Evolutionary conservation across 164 flowering plant genomes (phyloP).

Genomic region (Echeveria elegans): DNA sequence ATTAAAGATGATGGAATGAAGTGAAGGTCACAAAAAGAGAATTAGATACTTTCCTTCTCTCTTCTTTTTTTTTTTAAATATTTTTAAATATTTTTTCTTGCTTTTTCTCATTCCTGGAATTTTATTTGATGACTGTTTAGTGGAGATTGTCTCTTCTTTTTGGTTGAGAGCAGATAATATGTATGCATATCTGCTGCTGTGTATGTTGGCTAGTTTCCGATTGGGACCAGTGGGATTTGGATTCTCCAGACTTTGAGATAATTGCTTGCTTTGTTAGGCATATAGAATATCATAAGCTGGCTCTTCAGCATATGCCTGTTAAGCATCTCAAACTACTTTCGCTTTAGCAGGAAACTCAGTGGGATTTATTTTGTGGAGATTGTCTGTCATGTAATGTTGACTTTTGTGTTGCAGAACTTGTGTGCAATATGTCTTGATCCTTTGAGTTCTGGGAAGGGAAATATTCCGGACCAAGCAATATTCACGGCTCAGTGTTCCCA

Average conservation of each 20-base stretch:
- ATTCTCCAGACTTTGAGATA: too few species aligned
- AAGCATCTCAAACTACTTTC: too few species aligned
- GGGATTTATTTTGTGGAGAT: constrained; percentile 13
- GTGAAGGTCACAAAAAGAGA: too few species aligned
- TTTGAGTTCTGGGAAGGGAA: constrained; percentile 34
- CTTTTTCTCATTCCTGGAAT: neutral
- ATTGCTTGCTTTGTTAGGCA: too few species aligned
- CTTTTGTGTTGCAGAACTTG: constrained; percentile 42
- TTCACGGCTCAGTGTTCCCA: constrained; percentile 95
- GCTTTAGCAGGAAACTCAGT: neutral
- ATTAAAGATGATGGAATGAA: neutral
- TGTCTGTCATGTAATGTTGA: neutral
- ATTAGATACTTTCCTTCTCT: neutral
- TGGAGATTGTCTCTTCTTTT: neutral
- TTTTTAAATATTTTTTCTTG: neutral
- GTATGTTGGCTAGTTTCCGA: neutral
- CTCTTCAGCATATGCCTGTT: neutral
- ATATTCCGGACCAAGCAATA: constrained; percentile 56
- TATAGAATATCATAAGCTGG: too few species aligned
- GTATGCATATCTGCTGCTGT: too few species aligned
- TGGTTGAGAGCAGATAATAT: neutral
- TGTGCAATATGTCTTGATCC: constrained; percentile 87
- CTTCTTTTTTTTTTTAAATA: neutral
- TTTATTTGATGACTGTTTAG: neutral
- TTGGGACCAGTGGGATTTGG: too few species aligned